A percentile compares a stretch with the other conserved stretches of the same genome.
Conservation (phyloP, 116 monocot species). For the Papilionanthe hybrid region DNA sequence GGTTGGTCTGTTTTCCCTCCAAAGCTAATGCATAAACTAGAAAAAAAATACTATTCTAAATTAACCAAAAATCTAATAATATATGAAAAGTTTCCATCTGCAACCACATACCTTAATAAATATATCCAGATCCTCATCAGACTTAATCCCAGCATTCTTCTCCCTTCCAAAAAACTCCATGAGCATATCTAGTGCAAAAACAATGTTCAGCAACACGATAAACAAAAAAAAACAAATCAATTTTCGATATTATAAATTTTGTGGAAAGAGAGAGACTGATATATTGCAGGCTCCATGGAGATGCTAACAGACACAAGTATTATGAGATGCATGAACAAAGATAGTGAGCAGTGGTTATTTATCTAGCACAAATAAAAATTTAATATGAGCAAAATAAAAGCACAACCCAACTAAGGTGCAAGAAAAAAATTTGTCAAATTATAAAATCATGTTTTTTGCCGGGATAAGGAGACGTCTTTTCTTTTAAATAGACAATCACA, state of each 20-base stretch:
- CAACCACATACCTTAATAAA: constrained; percentile 77
- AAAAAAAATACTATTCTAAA: constrained; percentile 2
- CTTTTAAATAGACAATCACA: too few relatives aligned
- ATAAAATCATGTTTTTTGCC: too few relatives aligned
- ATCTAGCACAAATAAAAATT: too few relatives aligned
- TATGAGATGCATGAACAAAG: too few relatives aligned
- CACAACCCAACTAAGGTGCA: too few relatives aligned
- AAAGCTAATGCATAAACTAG: constrained; percentile 70
- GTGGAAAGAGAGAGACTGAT: too few relatives aligned
- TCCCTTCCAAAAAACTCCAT: constrained; percentile 89
- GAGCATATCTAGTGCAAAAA: constrained; percentile 78
- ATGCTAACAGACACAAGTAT: too few relatives aligned
- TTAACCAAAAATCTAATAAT: not conserved
- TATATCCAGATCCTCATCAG: constrained; percentile 98
- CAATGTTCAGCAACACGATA: constrained; percentile 9
- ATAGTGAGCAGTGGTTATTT: too few relatives aligned
- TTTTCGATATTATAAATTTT: constrained; percentile 9
- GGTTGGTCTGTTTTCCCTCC: constrained; percentile 68
- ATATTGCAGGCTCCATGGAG: too few relatives aligned
- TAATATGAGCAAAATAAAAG: too few relatives aligned
- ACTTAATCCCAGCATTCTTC: constrained; percentile 87
- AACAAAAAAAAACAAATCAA: constrained; percentile 5
- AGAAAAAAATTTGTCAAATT: too few relatives aligned
- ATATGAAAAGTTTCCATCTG: not conserved
- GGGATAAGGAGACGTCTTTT: too few relatives aligned